Percentiles rank a stretch among this genome's conserved stretches.
These are phyloP conservation scores for Abrus pulchellus DNA, from an alignment of 306 rosid genomes.

Conservation along the genomic window DNA sequence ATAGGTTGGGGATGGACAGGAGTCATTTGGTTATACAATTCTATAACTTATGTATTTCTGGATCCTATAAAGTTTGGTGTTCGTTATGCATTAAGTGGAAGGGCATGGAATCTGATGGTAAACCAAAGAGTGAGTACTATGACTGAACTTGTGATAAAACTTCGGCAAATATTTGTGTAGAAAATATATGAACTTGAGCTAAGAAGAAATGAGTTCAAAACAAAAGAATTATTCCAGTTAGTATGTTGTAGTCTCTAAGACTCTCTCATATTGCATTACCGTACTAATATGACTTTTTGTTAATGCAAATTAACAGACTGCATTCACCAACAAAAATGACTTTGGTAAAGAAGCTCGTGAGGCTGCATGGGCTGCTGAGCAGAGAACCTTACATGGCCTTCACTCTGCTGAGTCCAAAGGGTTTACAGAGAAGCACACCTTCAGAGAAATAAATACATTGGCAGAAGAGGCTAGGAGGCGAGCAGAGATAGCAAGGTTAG, in stretches of 20 bases:
- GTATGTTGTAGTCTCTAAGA: background rate
- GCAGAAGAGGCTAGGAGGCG: slow-evolving; percentile 85
- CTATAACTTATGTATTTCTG: slow-evolving; percentile 59
- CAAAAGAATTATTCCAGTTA: background rate
- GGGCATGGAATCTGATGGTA: slow-evolving; percentile 74
- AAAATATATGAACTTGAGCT: background rate
- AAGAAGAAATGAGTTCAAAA: background rate
- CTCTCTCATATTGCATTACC: background rate
- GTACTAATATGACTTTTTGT: slow-evolving; percentile 17
- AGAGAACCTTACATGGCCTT: slow-evolving; percentile 78
- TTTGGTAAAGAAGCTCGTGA: slow-evolving; percentile 78
- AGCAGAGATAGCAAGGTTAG: slow-evolving; percentile 82
- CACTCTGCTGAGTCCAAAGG: slow-evolving; percentile 54
- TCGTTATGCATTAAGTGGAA: slow-evolving; percentile 73
- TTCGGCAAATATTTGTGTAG: background rate
- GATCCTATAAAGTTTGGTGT: slow-evolving; percentile 84
- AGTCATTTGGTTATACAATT: slow-evolving; percentile 72
- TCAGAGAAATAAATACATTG: slow-evolving; percentile 69
- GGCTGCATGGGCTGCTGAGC: slow-evolving; percentile 81
- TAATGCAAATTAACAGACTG: slow-evolving; percentile 66
- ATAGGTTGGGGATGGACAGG: slow-evolving; percentile 82
- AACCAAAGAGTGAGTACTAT: slow-evolving; percentile 68
- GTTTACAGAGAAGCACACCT: slow-evolving; percentile 60
- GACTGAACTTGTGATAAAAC: background rate
- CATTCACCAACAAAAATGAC: slow-evolving; percentile 72